Evolutionary conservation across 129 eudicot genomes (phyloP).

Genomic region (Pittosporum tobira): DNA sequence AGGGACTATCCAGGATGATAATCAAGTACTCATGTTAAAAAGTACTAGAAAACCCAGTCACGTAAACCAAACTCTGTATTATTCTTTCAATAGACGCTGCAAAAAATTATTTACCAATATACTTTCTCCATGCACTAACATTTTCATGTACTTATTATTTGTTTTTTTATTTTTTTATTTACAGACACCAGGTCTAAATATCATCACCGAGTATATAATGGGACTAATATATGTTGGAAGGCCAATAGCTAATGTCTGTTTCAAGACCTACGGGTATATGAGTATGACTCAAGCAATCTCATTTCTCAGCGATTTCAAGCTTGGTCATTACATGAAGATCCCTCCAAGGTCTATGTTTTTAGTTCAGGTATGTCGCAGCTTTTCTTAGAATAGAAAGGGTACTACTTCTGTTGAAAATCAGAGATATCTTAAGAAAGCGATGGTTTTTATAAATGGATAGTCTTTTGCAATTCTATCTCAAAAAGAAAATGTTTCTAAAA

Average conservation of each 20-base stretch:
- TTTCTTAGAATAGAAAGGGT: too few relatives aligned
- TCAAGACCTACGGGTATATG: constrained; percentile 86
- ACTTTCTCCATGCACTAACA: neutral
- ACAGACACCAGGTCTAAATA: constrained; percentile 85
- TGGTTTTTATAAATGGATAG: too few relatives aligned
- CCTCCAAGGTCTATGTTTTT: constrained; percentile 88
- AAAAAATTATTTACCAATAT: too few relatives aligned
- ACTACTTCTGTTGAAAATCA: too few relatives aligned
- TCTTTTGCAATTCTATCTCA: neutral
- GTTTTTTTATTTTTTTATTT: neutral
- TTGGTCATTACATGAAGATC: constrained; percentile 92
- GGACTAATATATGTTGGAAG: constrained; percentile 72
- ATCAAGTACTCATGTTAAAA: neutral
- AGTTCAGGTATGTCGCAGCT: constrained; percentile 46
- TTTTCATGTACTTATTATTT: neutral
- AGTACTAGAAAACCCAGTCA: neutral
- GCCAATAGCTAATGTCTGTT: constrained; percentile 89
- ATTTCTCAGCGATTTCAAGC: constrained; percentile 70
- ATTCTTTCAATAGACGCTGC: too few relatives aligned
- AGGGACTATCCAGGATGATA: too few relatives aligned
- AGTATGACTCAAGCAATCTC: constrained; percentile 86
- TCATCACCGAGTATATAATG: constrained; percentile 70
- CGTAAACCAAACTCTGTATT: too few relatives aligned
- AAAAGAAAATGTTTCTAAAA: neutral
- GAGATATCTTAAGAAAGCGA: too few relatives aligned